Evolutionary conservation across 2,329 filamentous ascomycete genomes (phyloP), one percentile per base, ranked within the genome.

Genomic region (Curvularia verruculosa): DNA sequence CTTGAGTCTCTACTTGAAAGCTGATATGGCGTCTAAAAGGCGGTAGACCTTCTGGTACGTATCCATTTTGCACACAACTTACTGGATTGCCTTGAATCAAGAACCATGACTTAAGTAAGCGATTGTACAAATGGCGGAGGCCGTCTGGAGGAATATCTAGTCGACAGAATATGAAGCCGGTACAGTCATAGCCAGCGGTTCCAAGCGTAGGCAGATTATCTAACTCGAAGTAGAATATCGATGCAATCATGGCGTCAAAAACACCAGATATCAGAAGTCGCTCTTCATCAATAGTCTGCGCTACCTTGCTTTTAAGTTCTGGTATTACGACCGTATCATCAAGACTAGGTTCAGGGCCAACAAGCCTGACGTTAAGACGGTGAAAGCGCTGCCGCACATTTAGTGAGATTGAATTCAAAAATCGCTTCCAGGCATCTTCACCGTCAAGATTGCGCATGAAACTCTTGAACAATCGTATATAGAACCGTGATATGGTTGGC

Each of bases 371-470:
- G 9, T 50, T 50, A 1, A 50, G 36, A n/a, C 26, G 36, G 18
- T 50, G 23, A 40, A 19, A 50, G 8, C 36, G 15, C 10, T 24
- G 24, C 7, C 48, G 37, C 23, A 29, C 15, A 9, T n/a, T 31
- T 8, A 24, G 48, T 19, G n/a, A 9, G 1, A 50, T 19, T 3
- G 36, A 41, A 41, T 41, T 50, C 5, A 8, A 21, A 4, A 41
- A 50, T 2, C 37, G 36, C 37, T 39, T 50, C 36, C 5, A 41
- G 41, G 48, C 48, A 18, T 50, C 48, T 43, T 41, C 36, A 1
- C 48, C 24, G 24, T 50, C 31, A n/a, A 41, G 24, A 3, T 41
- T 41, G 4, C 48, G 48, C 36, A 50, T 50, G 5, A 50, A 50
- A 29, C 36, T 50, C n/a, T 41, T 41, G 8, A 50, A 41, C 9